phyloP scores from a whole-genome alignment of 2,329 filamentous ascomycete genomes.

The Periconia digitata region DNA sequence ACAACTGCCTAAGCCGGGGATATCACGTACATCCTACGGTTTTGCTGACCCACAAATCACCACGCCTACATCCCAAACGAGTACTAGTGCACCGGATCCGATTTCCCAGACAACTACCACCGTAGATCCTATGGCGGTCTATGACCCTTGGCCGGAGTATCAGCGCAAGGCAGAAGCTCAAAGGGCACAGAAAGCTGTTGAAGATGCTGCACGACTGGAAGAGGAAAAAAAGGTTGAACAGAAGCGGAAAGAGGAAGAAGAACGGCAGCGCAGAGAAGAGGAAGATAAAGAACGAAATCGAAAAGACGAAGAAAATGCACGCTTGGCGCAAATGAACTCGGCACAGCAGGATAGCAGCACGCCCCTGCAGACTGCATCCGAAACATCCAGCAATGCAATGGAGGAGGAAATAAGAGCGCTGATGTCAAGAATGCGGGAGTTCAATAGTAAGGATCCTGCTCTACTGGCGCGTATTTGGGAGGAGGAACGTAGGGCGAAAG shows the following conservation, averaged over 20 bases:
- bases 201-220: conserved; percentile 39
- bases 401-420: conserved; percentile 56
- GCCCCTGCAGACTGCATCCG: conserved; percentile 14
- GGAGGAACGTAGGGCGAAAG: conserved; percentile 50
- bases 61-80: conserved; percentile 16
- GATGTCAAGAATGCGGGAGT: conserved; percentile 61
- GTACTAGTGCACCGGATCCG: conserved; percentile 21
- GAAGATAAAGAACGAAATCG: conserved; percentile 17
- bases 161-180: conserved; percentile 44
- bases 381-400: conserved; percentile 36
- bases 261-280: conserved; percentile 21
- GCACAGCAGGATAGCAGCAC: conserved; percentile 5
- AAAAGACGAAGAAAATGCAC: conserved; percentile 20
- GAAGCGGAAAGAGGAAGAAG: conserved; percentile 29
- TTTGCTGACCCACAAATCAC: conserved; percentile 19
- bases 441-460: conserved; percentile 57
- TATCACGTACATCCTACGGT: conserved; percentile 21
- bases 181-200: conserved; percentile 35
- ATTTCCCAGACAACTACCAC: conserved; percentile 43
- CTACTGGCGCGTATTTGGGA: conserved; percentile 61
- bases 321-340: conserved; percentile 10
- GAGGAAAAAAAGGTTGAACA: conserved; percentile 32
- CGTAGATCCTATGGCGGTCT: conserved; percentile 57
- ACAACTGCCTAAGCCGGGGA: conserved; percentile 25
- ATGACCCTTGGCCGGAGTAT: conserved; percentile 55